Base-by-base conservation (phyloP, 495 filamentous ascomycete species). In the Achaetomiella virescens region DNA sequence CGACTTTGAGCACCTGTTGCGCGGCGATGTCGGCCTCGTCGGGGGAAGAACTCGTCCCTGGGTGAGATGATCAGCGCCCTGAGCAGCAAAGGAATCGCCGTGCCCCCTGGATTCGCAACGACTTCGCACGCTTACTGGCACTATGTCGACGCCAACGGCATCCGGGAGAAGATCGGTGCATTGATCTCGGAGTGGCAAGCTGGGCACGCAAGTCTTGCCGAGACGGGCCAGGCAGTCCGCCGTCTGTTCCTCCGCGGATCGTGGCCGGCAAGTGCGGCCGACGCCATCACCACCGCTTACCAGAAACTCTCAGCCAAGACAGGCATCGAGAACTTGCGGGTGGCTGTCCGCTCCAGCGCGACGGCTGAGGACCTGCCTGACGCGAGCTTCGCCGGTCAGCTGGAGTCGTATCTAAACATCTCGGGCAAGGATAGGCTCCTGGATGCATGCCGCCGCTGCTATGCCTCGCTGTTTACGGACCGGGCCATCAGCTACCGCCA, bases 361-460 rank as follows among this genome's bases (percentile, higher is more conserved):
- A 71, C 70, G 29, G 70, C 68, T 22, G 68, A 72, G 59, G 70
- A 72, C 35, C 60, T 72, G 31, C 68, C 70, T 6, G 68, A 68
- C 48, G 70, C 67, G 15, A 70, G 68, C 52, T 71, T 73, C 36
- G 70, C 70, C 15, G 70, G 70, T 20, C 70, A 70, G 51, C 70
- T 66, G 29, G 70, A 72, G 22, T 61, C 66, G 0, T 71, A 57
- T 31, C 53, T 72, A 27, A 71, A 71, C 40, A 58, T 72, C 38
- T 55, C 33, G 5, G 61, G 61, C 20, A 33, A 58, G 8, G 52
- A 48, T 9, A 36, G 15, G 14, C 48, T 70, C 2, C 52, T 73
- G 36, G 47, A 64, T 48, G 68, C 70, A 7, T 71, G 66, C 46
- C 61, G 60, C 22, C 59, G 60, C 3, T 73, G 70, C 52, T 64